Percentiles rank a stretch among this genome's conserved stretches.
These are phyloP conservation scores for Auriculariales sp. DNA, from an alignment of 768 basidiomycete genomes.

Conservation along the genomic window DNA sequence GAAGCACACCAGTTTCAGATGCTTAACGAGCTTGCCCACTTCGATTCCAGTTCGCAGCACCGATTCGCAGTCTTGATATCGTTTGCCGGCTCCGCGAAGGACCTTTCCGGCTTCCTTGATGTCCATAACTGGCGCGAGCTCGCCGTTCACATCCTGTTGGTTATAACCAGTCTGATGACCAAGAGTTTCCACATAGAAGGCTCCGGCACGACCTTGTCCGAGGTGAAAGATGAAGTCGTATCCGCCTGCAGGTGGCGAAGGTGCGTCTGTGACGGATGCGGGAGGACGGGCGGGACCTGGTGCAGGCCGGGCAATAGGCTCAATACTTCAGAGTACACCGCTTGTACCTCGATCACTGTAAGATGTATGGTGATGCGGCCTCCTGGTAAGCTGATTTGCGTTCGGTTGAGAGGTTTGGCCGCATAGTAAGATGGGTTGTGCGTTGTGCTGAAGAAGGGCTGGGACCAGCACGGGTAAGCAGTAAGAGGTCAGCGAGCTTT, in stretches of 20 bases:
- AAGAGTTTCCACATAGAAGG: conserved; percentile 46
- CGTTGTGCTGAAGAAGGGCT: neutral
- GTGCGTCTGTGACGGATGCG: conserved; percentile 25
- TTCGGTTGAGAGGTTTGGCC: neutral
- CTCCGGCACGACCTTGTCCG: conserved; percentile 50
- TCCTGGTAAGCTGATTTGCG: neutral
- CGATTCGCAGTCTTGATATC: conserved; percentile 41
- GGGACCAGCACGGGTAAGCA: neutral
- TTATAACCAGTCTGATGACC: conserved; percentile 55
- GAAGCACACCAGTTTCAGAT: conserved; percentile 32
- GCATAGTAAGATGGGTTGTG: neutral
- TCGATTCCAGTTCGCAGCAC: conserved; percentile 48
- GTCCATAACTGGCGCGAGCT: conserved; percentile 29
- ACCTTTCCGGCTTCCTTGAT: conserved; percentile 7
- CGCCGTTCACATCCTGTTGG: conserved; percentile 49
- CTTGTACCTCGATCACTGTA: conserved; percentile 41
- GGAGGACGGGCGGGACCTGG: conserved; percentile 39
- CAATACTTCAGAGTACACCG: conserved; percentile 43
- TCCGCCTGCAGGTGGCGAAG: conserved; percentile 26
- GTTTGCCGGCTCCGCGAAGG: conserved; percentile 22
- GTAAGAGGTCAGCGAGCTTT: neutral
- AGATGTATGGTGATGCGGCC: conserved; percentile 29
- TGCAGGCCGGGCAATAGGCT: conserved; percentile 42
- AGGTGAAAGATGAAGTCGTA: conserved; percentile 63
- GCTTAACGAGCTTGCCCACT: conserved; percentile 39